Percentiles rank a stretch among this genome's conserved stretches.
Evolutionary conservation across 2,329 filamentous ascomycete genomes (phyloP).

Genomic region (Ophiocordyceps camponoti-saundersi): DNA sequence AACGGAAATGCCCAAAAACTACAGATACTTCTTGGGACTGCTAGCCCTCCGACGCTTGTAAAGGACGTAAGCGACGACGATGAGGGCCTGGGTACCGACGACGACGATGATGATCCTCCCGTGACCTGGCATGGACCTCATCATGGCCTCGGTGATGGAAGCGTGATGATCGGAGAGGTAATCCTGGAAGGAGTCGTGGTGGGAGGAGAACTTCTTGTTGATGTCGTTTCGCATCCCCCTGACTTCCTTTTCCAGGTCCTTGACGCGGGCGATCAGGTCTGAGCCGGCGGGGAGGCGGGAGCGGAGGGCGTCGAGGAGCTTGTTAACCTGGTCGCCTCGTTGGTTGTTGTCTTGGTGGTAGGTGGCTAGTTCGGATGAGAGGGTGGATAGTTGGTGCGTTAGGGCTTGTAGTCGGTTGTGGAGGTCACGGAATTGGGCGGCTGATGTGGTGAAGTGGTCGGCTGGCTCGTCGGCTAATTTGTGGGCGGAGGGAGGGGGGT

Average conservation of each 20-base stretch:
- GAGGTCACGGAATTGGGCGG: constrained; percentile 62
- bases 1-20: constrained; percentile 6
- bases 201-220: constrained; percentile 28
- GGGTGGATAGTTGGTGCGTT: constrained; percentile 47
- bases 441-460: constrained; percentile 29
- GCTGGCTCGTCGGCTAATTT: constrained; percentile 29
- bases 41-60: constrained; percentile 66
- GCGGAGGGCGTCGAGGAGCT: constrained; percentile 29
- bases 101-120: constrained; percentile 48
- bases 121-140: constrained; percentile 30
- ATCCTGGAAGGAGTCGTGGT: constrained; percentile 35
- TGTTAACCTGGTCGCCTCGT: constrained; percentile 36
- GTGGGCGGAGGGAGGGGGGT: constrained; percentile 7
- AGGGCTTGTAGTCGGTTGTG: constrained; percentile 66
- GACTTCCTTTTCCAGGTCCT: constrained; percentile 40
- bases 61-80: constrained; percentile 50
- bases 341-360: constrained; percentile 34
- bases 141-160: constrained; percentile 28
- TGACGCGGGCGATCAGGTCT: constrained; percentile 26
- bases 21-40: constrained; percentile 87
- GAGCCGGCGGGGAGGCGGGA: constrained; percentile 28
- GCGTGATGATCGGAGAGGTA: constrained; percentile 33
- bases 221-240: constrained; percentile 38
- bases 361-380: constrained; percentile 39
- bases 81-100: constrained; percentile 55